phyloP scores from a whole-genome alignment of 1,284 basidiomycete genomes.

The Boletus calvinii region DNA sequence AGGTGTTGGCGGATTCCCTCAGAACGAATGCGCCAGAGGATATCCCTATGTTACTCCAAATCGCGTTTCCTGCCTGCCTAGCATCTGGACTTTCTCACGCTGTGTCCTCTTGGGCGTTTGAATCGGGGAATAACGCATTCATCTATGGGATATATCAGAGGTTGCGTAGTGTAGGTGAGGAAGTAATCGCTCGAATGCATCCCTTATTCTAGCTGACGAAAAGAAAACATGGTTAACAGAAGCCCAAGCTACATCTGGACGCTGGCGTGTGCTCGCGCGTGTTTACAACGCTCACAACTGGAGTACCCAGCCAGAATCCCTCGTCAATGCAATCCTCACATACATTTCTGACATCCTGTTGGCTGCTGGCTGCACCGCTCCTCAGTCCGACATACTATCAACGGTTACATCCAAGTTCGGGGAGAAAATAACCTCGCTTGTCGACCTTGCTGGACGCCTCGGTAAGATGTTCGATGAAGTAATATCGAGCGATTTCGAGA shows the following conservation, averaged over 20 bases:
- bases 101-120: conserved; percentile 11
- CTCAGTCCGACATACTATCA: conserved; percentile 10
- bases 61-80: conserved; percentile 11
- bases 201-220: background rate
- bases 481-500: conserved; percentile 25
- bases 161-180: conserved; percentile 12
- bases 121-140: conserved; percentile 5
- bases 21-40: background rate
- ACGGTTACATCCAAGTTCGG: conserved; percentile 16
- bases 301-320: background rate
- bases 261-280: conserved; percentile 11
- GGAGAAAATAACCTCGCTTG: conserved; percentile 18
- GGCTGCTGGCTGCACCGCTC: conserved; percentile 16
- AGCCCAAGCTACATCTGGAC: conserved; percentile 10
- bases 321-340: conserved; percentile 4
- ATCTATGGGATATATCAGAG: conserved; percentile 10
- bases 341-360: conserved; percentile 16
- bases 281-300: conserved; percentile 1
- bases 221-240: conserved; percentile 1
- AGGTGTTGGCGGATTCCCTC: conserved; percentile 1
- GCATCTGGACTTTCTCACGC: conserved; percentile 1
- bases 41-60: conserved; percentile 11
- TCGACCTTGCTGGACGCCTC: conserved; percentile 19
- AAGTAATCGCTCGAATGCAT: background rate
- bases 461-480: conserved; percentile 24